Evolutionary conservation across 164 flowering plant genomes (phyloP), one percentile per base, ranked within the genome.

Genomic region (Sedum album): DNA sequence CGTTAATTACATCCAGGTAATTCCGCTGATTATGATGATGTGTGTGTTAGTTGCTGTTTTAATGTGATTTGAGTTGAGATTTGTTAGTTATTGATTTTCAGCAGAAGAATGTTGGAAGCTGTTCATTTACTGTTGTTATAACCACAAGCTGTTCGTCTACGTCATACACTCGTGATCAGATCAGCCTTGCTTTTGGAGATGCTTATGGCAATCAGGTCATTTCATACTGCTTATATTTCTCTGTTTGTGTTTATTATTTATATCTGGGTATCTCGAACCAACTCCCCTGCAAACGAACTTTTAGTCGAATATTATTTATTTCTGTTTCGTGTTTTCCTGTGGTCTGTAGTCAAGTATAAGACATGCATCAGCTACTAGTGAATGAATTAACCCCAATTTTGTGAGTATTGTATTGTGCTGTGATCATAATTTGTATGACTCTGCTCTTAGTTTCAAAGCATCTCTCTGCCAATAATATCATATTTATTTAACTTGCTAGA

Each of bases 121-220:
- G 82, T 70, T 77, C 78, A 20, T 80, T 73, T 60, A 57, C 70
- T 68, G 82, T 77, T 67, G 39, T 68, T 13, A 77, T 80, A 31
- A 31, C 77, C 6, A 80, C 82, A 8, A 80, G 82, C 77, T 80
- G 82, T 38, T 75, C 78, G 0, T 80, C 82, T 0, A 10, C 70
- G n/a, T 51, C 30, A 17, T 75, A 69, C 71, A 80, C 82, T 4
- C 74, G 82, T 2, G 82, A 80, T 44, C 77, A 75, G 68, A 80
- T 80, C 74, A 77, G 82, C 60, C 66, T 80, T 2, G 61, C 81
- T 1, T 80, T 80, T 62, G 83, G 83, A 0, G 83, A 80, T 67
- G 83, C 74, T 60, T 78, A 81, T 31, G 79, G 78, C 48, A 78
- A 81, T 69, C 83, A 78, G 83, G 81, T 80, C 71, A 11, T 31